A percentile compares a stretch with the other conserved stretches of the same genome.
phyloP scores from a whole-genome alignment of 768 basidiomycete species.

The Suillus tomentosus region DNA sequence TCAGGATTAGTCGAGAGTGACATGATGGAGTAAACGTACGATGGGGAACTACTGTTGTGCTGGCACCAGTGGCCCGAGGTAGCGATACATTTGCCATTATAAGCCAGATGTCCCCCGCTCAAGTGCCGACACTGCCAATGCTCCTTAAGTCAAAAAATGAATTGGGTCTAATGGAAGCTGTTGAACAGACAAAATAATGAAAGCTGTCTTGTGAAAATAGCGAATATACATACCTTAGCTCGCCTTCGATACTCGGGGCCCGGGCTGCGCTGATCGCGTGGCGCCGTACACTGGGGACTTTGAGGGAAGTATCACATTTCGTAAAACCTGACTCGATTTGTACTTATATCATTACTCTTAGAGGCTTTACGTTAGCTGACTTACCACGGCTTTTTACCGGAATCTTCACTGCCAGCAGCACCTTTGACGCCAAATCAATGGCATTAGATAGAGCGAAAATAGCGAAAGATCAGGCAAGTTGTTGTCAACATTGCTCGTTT shows the following conservation, averaged over 20 bases:
- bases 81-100: slow-evolving; percentile 4
- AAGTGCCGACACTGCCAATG: background rate
- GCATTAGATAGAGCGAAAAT: slow-evolving; percentile 36
- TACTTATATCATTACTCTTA: background rate
- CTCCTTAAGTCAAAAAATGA: background rate
- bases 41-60: slow-evolving; percentile 22
- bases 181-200: background rate
- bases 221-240: background rate
- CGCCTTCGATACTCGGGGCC: background rate
- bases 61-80: background rate
- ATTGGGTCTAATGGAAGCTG: background rate
- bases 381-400: background rate
- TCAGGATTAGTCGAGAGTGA: background rate
- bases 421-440: slow-evolving; percentile 21
- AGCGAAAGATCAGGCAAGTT: slow-evolving; percentile 35
- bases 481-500: background rate
- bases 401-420: background rate
- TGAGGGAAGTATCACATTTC: background rate
- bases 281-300: background rate
- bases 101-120: no score
- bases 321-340: background rate
- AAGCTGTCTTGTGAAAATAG: background rate
- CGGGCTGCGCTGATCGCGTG: background rate
- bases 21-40: slow-evolving; percentile 26
- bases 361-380: background rate